Conservation (phyloP, 371 early-diverging fungal species). For the Phascolomyces articulosus region DNA sequence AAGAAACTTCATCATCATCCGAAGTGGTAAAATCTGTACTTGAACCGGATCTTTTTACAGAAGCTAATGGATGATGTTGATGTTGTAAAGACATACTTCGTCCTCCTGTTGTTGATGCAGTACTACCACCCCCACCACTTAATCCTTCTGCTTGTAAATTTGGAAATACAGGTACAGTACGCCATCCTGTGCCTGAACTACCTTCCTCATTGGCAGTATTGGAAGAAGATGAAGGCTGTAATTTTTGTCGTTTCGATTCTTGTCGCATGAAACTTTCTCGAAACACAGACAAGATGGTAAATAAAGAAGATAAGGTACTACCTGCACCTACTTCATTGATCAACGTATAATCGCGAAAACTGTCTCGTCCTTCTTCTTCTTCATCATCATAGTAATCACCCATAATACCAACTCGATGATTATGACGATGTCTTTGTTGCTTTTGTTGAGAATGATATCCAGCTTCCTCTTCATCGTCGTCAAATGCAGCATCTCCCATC, state of each 20-base stretch:
- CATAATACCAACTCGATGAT: background rate
- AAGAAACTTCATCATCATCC: constrained; percentile 12
- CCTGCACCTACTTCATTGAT: constrained; percentile 90
- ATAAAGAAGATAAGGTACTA: constrained; percentile 91
- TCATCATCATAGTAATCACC: background rate
- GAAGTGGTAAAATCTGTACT: constrained; percentile 3
- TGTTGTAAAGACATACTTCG: background rate
- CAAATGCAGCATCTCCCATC: constrained; percentile 26
- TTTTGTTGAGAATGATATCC: background rate
- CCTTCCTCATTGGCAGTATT: constrained; percentile 18
- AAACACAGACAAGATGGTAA: constrained; percentile 90
- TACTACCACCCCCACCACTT: too few relatives aligned
- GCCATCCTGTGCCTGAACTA: constrained; percentile 33
- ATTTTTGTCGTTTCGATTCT: constrained; percentile 15
- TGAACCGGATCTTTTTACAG: background rate
- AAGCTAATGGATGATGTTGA: background rate
- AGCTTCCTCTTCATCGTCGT: constrained; percentile 14
- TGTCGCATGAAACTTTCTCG: constrained; percentile 76
- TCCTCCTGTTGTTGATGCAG: background rate
- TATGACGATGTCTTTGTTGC: constrained; percentile 10
- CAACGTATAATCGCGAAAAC: constrained; percentile 68
- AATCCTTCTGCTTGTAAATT: constrained; percentile 32
- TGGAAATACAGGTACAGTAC: constrained; percentile 51
- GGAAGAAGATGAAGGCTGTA: constrained; percentile 2
- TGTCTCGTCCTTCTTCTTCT: constrained; percentile 28